Evolutionary conservation across 345 rosid species (phyloP).

Genomic region (Salix udensis): DNA sequence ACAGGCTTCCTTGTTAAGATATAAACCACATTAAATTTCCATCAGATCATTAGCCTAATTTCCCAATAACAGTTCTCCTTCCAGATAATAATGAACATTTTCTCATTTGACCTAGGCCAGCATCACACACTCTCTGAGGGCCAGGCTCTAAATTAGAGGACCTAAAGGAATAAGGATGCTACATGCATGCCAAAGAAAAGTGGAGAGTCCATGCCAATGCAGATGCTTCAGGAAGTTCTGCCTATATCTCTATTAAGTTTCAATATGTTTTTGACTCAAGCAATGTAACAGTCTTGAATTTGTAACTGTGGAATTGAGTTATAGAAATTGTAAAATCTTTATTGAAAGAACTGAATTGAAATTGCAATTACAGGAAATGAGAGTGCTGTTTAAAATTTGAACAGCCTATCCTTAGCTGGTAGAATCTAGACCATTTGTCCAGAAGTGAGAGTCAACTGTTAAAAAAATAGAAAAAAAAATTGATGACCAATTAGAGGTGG

Average conservation of each 20-base stretch:
- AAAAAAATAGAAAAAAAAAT: too few relatives aligned
- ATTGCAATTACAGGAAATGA: too few relatives aligned
- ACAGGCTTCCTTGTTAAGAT: background rate
- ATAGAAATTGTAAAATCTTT: too few relatives aligned
- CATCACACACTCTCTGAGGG: background rate
- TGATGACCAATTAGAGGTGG: too few relatives aligned
- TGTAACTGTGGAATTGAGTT: too few relatives aligned
- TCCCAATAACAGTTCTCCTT: background rate
- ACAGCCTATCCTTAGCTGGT: too few relatives aligned
- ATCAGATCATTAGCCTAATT: background rate
- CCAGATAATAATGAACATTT: background rate
- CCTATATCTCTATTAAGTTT: background rate
- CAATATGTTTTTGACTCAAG: background rate
- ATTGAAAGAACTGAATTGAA: too few relatives aligned
- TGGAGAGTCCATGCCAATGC: background rate
- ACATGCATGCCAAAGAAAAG: background rate
- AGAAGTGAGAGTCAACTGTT: too few relatives aligned
- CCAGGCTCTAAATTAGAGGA: background rate
- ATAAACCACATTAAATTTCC: background rate
- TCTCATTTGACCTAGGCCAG: background rate
- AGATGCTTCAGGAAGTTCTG: background rate
- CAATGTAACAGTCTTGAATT: too few relatives aligned
- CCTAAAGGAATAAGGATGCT: background rate
- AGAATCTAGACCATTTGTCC: too few relatives aligned
- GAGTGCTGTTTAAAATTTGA: too few relatives aligned